These are phyloP conservation scores for Cryphonectria parasitica DNA, from an alignment of 2,329 filamentous ascomycete genomes.

Conservation along the genomic window DNA sequence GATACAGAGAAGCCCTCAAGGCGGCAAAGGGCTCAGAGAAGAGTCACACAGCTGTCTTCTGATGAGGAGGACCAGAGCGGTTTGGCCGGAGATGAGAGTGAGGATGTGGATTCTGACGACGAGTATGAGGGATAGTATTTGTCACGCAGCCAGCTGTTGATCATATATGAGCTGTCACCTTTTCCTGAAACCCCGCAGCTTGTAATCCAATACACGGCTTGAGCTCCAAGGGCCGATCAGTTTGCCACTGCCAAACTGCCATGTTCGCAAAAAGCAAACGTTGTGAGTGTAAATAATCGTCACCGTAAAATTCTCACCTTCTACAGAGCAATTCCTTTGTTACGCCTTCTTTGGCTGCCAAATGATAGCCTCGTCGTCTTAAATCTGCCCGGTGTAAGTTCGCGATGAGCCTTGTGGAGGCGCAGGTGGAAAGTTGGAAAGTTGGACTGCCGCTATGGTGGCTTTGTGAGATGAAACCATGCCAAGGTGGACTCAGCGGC, in stretches of 20 bases:
- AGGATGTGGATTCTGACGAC: conserved; percentile 28
- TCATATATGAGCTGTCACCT: background rate
- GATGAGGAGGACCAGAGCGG: conserved; percentile 33
- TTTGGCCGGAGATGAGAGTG: conserved; percentile 31
- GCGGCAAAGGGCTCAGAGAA: conserved; percentile 21
- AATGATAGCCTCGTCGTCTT: background rate
- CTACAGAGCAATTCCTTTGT: background rate
- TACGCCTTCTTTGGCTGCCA: background rate
- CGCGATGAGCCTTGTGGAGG: background rate
- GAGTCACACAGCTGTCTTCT: conserved; percentile 20
- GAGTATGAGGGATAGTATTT: conserved; percentile 24
- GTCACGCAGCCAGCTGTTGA: background rate
- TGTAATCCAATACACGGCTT: background rate
- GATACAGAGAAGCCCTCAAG: conserved; percentile 19
- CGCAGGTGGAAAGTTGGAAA: background rate
- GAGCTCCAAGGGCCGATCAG: background rate
- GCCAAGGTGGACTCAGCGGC: background rate
- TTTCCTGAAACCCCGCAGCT: background rate
- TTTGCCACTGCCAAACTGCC: background rate
- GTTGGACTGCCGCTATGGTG: background rate
- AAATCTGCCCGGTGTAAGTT: background rate
- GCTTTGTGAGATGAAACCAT: background rate
- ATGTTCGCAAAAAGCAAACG: background rate
- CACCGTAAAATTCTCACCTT: background rate
- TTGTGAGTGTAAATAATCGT: background rate